Conservation (phyloP, 2,329 filamentous ascomycete genomes). For the Ramularia collo-cygni region DNA sequence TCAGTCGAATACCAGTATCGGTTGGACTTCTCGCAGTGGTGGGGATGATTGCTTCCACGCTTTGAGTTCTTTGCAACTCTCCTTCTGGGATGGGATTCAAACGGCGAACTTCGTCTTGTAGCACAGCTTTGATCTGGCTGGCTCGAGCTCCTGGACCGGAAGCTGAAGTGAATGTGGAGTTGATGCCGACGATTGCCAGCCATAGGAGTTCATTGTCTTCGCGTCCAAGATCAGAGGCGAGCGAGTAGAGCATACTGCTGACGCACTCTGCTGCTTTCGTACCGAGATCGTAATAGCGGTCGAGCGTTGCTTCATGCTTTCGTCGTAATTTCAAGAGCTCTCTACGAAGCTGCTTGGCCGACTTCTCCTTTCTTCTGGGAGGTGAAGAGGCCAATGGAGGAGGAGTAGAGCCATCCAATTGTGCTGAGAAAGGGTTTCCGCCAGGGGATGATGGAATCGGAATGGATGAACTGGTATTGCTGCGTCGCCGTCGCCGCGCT, state of each 20-base stretch:
- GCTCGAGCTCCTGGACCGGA: conserved; percentile 62
- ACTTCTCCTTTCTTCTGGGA: conserved; percentile 56
- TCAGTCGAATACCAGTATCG: conserved; percentile 85
- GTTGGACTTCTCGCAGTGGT: conserved; percentile 83
- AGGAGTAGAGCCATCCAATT: conserved; percentile 26
- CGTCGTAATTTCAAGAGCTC: conserved; percentile 67
- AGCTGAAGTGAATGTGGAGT: conserved; percentile 73
- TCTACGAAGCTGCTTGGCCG: conserved; percentile 63
- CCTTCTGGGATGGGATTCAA: conserved; percentile 70
- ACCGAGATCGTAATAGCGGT: conserved; percentile 78
- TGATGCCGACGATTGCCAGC: conserved; percentile 89
- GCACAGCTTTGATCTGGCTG: conserved; percentile 69
- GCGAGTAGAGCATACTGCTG: conserved; percentile 86
- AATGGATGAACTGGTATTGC: conserved; percentile 71
- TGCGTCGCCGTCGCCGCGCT: conserved; percentile 72
- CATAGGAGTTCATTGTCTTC: conserved; percentile 96
- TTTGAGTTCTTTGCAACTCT: conserved; percentile 46
- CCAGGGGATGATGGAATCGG: conserved; percentile 61
- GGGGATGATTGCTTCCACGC: conserved; percentile 76
- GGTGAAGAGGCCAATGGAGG: conserved; percentile 46
- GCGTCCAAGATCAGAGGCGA: conserved; percentile 88
- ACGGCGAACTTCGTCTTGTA: conserved; percentile 89
- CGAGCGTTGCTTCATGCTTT: conserved; percentile 69
- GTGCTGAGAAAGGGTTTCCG: conserved; percentile 25
- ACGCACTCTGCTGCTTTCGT: conserved; percentile 92